phyloP scores from a whole-genome alignment of 2,329 filamentous ascomycete species.

The Dissoconium aciculare region DNA sequence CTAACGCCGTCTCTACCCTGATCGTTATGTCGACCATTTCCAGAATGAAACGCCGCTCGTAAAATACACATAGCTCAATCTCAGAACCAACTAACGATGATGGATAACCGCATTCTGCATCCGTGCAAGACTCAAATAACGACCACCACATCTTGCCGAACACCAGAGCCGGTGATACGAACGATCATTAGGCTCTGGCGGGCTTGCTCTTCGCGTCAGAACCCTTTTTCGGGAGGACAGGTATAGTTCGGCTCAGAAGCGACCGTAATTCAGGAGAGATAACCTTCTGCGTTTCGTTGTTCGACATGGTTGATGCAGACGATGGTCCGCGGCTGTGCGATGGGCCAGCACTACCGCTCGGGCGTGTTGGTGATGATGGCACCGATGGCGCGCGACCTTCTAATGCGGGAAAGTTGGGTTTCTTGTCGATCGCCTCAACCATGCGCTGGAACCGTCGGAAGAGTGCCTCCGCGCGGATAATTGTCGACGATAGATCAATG shows the following conservation, averaged over 20 bases:
- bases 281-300: slow-evolving; percentile 35
- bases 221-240: slow-evolving; percentile 33
- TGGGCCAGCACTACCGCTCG: not conserved
- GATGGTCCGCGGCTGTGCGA: not conserved
- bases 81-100: too few species aligned
- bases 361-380: not conserved
- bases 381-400: slow-evolving; percentile 23
- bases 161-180: too few species aligned
- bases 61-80: too few species aligned
- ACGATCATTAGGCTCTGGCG: too few species aligned
- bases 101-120: too few species aligned
- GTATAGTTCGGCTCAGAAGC: slow-evolving; percentile 46
- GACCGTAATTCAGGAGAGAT: slow-evolving; percentile 49
- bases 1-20: too few species aligned
- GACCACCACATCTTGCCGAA: too few species aligned
- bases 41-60: too few species aligned
- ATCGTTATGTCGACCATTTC: too few species aligned
- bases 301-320: slow-evolving; percentile 19
- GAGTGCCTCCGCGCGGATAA: slow-evolving; percentile 75
- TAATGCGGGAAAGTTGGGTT: slow-evolving; percentile 60
- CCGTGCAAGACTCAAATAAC: too few species aligned
- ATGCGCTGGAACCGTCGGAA: slow-evolving; percentile 79
- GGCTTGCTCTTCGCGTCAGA: too few species aligned
- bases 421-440: slow-evolving; percentile 85
- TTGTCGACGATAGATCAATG: slow-evolving; percentile 75